These are phyloP conservation scores for Gracilaria domingensis DNA, from an alignment of 23 red algal genomes.

Conservation along the genomic window DNA sequence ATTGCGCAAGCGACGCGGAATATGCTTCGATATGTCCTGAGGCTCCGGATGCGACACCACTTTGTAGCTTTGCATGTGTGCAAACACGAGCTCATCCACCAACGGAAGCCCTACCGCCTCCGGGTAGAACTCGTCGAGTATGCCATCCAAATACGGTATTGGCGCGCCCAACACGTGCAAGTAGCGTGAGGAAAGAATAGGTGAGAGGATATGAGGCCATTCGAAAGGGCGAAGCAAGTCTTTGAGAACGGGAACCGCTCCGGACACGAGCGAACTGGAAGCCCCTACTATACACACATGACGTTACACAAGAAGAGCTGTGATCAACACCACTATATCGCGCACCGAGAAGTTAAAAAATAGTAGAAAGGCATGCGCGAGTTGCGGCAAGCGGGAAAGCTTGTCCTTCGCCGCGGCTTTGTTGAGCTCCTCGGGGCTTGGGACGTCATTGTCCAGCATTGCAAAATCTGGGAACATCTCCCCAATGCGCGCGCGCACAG, in stretches of 20 bases:
- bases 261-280: slow-evolving; percentile 30
- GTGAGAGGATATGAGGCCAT: slow-evolving; percentile 61
- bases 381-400: neutral
- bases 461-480: neutral
- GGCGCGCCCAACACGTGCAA: slow-evolving; percentile 43
- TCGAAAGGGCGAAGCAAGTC: slow-evolving; percentile 54
- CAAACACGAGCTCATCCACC: slow-evolving; percentile 52
- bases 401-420: neutral
- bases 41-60: neutral
- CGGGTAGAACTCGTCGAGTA: slow-evolving; percentile 18
- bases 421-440: neutral
- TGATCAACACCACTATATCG: slow-evolving; percentile 38
- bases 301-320: slow-evolving; percentile 60
- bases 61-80: slow-evolving; percentile 30
- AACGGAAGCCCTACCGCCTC: slow-evolving; percentile 22
- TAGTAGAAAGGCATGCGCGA: slow-evolving; percentile 43
- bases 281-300: slow-evolving; percentile 46
- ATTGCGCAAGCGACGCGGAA: slow-evolving; percentile 40
- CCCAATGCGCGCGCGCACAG: neutral
- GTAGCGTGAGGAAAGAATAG: slow-evolving; percentile 28
- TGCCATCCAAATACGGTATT: slow-evolving; percentile 56
- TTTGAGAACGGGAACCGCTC: slow-evolving; percentile 40
- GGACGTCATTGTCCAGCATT: neutral
- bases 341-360: slow-evolving; percentile 42
- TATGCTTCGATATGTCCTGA: slow-evolving; percentile 22